phyloP scores from a whole-genome alignment of 1,139 yeast genomes.

The Scheffersomyces insectosa region DNA sequence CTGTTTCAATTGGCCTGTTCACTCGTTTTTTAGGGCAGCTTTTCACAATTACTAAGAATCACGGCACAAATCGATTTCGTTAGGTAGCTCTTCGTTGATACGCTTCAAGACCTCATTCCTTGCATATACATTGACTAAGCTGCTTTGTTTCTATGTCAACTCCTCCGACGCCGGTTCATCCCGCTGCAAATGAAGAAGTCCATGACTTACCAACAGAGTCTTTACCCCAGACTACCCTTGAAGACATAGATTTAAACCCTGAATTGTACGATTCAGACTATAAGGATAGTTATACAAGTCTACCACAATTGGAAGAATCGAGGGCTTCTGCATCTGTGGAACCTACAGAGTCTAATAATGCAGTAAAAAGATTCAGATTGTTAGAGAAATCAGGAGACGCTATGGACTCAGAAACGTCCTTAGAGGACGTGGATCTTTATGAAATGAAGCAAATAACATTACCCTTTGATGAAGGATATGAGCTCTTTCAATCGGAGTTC shows the following conservation, averaged over 20 bases:
- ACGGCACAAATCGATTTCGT: too few species aligned
- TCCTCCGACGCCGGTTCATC: constrained; percentile 52
- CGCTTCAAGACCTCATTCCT: too few species aligned
- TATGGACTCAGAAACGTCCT: constrained; percentile 8
- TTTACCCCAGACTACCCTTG: constrained; percentile 17
- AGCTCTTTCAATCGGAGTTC: constrained; percentile 13
- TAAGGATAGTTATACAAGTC: not conserved
- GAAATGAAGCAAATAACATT: constrained; percentile 20
- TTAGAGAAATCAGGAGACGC: not conserved
- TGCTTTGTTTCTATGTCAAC: constrained; percentile 3
- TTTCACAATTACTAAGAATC: too few species aligned
- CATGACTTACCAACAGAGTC: constrained; percentile 31
- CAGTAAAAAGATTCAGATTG: not conserved
- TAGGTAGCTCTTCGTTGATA: too few species aligned
- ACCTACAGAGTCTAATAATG: not conserved
- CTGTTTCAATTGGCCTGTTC: too few species aligned
- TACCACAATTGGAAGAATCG: not conserved
- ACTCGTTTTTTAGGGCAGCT: too few species aligned
- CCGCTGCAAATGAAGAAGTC: constrained; percentile 47
- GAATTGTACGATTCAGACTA: constrained; percentile 29
- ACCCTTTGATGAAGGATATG: constrained; percentile 31
- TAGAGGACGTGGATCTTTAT: constrained; percentile 13
- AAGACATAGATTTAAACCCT: constrained; percentile 42
- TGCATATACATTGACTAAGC: not conserved
- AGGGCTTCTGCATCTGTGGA: not conserved